These are phyloP conservation scores for Lipomyces orientalis DNA, from an alignment of 805 yeast species.

Conservation along the genomic window DNA sequence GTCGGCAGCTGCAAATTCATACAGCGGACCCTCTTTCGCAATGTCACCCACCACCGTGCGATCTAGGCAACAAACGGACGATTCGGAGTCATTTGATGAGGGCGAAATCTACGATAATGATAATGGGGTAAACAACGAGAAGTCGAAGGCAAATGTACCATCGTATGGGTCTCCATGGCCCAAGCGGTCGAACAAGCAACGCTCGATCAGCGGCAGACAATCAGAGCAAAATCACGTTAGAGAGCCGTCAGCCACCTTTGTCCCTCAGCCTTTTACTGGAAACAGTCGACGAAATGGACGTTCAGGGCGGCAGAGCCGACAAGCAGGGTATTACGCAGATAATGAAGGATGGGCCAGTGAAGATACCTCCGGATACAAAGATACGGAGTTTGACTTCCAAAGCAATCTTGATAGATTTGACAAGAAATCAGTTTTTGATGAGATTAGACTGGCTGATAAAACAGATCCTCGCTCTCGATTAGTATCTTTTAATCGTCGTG, in stretches of 20 bases:
- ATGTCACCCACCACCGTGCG: conserved; percentile 11
- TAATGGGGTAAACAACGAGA: conserved; percentile 1
- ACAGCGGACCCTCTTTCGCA: conserved; percentile 14
- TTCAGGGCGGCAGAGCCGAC: conserved; percentile 32
- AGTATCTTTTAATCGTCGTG: conserved; percentile 70
- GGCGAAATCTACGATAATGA: background rate
- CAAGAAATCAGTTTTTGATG: conserved; percentile 77
- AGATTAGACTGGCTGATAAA: conserved; percentile 62
- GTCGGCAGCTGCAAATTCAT: conserved; percentile 8
- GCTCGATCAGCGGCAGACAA: background rate
- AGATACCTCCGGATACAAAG: conserved; percentile 51
- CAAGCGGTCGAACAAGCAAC: conserved; percentile 2
- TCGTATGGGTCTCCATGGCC: background rate
- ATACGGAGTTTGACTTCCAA: conserved; percentile 83
- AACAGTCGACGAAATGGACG: conserved; percentile 6
- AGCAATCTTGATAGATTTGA: conserved; percentile 82
- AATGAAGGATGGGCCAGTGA: conserved; percentile 41
- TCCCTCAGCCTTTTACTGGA: conserved; percentile 27
- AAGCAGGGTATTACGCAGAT: conserved; percentile 30
- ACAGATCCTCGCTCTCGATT: conserved; percentile 65
- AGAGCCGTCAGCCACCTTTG: conserved; percentile 28
- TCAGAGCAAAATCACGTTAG: conserved; percentile 6
- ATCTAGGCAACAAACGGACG: conserved; percentile 3
- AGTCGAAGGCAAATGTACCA: background rate
- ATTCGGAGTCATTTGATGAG: conserved; percentile 12